Evolutionary conservation across 495 filamentous ascomycete species (phyloP), one percentile per base, ranked within the genome.

Genomic region (Trichodelitschia bisporula): DNA sequence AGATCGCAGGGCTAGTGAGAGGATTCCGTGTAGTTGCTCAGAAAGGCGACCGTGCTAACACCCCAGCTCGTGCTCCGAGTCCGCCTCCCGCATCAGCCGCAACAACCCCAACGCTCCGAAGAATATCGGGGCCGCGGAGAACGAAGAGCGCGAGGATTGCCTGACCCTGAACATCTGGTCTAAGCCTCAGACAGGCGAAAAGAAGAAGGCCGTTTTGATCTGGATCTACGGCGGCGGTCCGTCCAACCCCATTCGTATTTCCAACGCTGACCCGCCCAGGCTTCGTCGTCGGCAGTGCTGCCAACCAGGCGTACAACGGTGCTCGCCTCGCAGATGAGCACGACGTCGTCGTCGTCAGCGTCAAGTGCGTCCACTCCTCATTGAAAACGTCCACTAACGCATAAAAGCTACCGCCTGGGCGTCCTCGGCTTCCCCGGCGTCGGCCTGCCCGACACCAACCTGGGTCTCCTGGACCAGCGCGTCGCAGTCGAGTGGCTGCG

Each of bases 401-500:
- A 8, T 17, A 18, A 15, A 10, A 40, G 35, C 36, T 61, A 60
- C 39, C 61, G 62, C 15, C 17, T 59, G 25, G 51, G 47, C 34
- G 52, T 60, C 33, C 59, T 64, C 29, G 61, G 63, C 12, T 66
- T 64, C 39, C 46, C 56, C 3, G 52, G 50, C 12, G 38, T 29
- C 2, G 49, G 41, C 12, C 27, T 44, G 2, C 8, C 8, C 21
- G 33, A 42, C 12, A 41, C 46, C 24, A 63, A 63, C 28, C 32
- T 46, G 2, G 57, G 47, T 6, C 41, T 63, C 0, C 48, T 55
- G 10, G 54, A 62, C 34, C 55, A 61, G 32, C 54, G 60, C 10
- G 32, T 47, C 13, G 56, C 52, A 5, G 35, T 59, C 11, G 58
- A 59, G 45, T 63, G 63, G 61, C 58, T 75, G 0, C 56, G 63